Conservation (phyloP, 2,329 filamentous ascomycete species). For the Fusarium temperatum region DNA sequence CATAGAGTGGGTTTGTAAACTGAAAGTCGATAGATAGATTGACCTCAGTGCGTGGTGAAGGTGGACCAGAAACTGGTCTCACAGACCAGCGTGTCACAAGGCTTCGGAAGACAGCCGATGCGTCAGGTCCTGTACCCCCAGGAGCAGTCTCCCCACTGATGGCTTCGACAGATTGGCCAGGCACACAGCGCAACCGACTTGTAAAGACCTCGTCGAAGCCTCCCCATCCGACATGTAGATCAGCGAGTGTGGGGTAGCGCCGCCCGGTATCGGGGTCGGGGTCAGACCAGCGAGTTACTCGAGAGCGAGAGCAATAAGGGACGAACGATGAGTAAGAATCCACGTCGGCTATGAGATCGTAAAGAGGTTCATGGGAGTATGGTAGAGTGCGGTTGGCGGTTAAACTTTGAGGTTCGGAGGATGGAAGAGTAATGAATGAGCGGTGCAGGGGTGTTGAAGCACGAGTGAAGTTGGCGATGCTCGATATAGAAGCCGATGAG, state of each 20-base stretch:
- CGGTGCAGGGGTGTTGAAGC: constrained; percentile 46
- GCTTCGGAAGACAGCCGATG: constrained; percentile 69
- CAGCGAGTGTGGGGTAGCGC: constrained; percentile 76
- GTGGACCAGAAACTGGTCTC: constrained; percentile 50
- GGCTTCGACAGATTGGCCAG: constrained; percentile 78
- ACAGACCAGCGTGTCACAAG: constrained; percentile 77
- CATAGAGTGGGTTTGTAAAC: constrained; percentile 90
- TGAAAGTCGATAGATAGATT: constrained; percentile 80
- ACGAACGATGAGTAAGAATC: constrained; percentile 86
- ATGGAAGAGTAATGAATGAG: constrained; percentile 50
- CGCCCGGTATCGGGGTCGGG: constrained; percentile 58
- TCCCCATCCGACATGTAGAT: constrained; percentile 86
- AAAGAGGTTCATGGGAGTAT: constrained; percentile 76
- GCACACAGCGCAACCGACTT: constrained; percentile 80
- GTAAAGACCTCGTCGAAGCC: constrained; percentile 86
- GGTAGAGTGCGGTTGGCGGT: constrained; percentile 79
- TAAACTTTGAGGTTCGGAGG: constrained; percentile 66
- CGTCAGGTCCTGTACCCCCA: constrained; percentile 52
- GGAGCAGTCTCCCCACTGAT: constrained; percentile 67
- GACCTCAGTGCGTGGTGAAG: constrained; percentile 69
- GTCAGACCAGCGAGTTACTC: constrained; percentile 77
- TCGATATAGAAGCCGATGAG: constrained; percentile 14
- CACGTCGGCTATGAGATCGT: constrained; percentile 88
- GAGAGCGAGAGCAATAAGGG: constrained; percentile 85
- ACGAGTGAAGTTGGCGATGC: constrained; percentile 30